Percentiles rank a stretch among this genome's conserved stretches.
Evolutionary conservation across 768 basidiomycete species (phyloP).

Genomic region (Flagelloscypha sp.): DNA sequence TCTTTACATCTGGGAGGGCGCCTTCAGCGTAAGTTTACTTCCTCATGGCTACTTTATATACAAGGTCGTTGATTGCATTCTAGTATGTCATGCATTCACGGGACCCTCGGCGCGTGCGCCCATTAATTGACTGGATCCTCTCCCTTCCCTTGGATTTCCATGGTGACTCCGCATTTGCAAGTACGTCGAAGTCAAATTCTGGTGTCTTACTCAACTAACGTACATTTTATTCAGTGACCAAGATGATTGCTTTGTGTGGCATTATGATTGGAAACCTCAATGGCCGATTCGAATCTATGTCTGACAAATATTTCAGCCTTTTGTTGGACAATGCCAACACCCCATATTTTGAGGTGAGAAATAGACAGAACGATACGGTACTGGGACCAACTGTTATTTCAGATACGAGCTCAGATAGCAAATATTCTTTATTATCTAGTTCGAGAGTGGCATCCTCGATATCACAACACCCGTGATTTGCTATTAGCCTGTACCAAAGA

Average conservation of each 20-base stretch:
- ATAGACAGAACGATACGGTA: slow-evolving; percentile 2
- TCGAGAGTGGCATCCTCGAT: slow-evolving; percentile 61
- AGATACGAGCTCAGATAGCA: slow-evolving; percentile 68
- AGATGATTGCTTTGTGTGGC: slow-evolving; percentile 58
- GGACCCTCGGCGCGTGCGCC: slow-evolving; percentile 72
- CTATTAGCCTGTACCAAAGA: slow-evolving; percentile 42
- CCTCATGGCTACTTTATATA: slow-evolving; percentile 3
- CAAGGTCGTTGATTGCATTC: slow-evolving; percentile 4
- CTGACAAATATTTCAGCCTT: slow-evolving; percentile 61
- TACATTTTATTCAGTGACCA: slow-evolving; percentile 49
- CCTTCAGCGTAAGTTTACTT: slow-evolving; percentile 41
- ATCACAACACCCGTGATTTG: slow-evolving; percentile 46
- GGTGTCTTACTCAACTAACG: neutral
- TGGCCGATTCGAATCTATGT: slow-evolving; percentile 54
- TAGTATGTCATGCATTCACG: slow-evolving; percentile 53
- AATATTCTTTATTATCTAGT: slow-evolving; percentile 53
- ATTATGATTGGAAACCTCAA: slow-evolving; percentile 61
- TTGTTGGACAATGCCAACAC: slow-evolving; percentile 73
- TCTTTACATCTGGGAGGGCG: slow-evolving; percentile 61
- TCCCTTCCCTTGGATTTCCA: slow-evolving; percentile 73
- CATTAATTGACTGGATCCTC: slow-evolving; percentile 70
- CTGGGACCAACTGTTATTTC: slow-evolving; percentile 4
- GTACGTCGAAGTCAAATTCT: slow-evolving; percentile 32
- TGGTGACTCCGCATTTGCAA: slow-evolving; percentile 80
- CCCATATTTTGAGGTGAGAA: slow-evolving; percentile 72